Evolutionary conservation across 345 rosid species (phyloP).

Genomic region (Durio zibethinus): DNA sequence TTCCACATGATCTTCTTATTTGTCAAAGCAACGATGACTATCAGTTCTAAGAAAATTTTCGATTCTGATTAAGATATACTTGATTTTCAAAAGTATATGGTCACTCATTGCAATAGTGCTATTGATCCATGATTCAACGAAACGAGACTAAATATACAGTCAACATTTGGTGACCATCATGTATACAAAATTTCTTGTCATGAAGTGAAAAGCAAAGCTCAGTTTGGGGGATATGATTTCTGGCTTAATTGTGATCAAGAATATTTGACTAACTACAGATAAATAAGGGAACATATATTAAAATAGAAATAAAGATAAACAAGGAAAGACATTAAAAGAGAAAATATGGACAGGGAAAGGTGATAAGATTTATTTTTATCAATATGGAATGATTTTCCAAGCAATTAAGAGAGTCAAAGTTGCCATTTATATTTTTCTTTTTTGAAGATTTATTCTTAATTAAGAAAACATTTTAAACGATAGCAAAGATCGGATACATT

Average conservation of each 20-base stretch:
- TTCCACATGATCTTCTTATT: neutral
- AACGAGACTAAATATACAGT: neutral
- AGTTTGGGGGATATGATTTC: neutral
- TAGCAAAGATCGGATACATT: neutral
- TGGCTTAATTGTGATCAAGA: neutral
- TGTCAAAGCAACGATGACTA: neutral
- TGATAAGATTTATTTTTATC: neutral
- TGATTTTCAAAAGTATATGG: neutral
- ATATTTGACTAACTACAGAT: neutral
- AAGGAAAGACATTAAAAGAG: neutral
- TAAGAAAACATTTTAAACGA: neutral
- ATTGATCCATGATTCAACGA: neutral
- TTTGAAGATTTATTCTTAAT: neutral
- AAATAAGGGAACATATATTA: neutral
- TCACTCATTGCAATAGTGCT: neutral
- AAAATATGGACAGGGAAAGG: neutral
- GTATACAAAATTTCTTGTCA: neutral
- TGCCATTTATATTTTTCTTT: neutral
- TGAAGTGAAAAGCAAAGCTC: slow-evolving; percentile 2
- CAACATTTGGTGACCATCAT: neutral
- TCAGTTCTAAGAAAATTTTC: neutral
- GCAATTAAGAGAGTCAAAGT: neutral
- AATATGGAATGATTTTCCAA: neutral
- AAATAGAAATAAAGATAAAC: neutral
- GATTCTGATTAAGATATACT: neutral